Percentiles rank a stretch among this genome's conserved stretches.
phyloP scores from a whole-genome alignment of 177 flowering plant species.

The Vitis hybrid region DNA sequence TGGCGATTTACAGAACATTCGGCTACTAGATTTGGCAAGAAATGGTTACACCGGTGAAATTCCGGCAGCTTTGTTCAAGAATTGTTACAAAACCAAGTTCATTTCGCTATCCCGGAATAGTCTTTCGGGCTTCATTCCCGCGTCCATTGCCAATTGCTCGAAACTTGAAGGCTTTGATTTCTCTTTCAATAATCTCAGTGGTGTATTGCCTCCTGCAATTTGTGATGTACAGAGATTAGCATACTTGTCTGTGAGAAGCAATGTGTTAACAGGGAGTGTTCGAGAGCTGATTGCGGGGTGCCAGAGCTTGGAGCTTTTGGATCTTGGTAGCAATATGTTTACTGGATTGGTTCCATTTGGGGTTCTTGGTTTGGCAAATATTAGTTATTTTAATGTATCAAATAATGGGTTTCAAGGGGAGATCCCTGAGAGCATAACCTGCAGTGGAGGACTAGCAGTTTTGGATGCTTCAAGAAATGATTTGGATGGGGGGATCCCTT shows the following conservation, averaged over 20 bases:
- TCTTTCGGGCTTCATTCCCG: constrained; percentile 70
- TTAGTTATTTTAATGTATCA: constrained; percentile 71
- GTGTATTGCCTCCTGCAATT: constrained; percentile 54
- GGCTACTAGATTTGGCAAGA: constrained; percentile 84
- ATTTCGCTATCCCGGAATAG: constrained; percentile 70
- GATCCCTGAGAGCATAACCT: constrained; percentile 42
- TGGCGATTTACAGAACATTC: constrained; percentile 60
- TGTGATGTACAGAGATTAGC: constrained; percentile 47
- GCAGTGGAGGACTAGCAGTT: constrained; percentile 48
- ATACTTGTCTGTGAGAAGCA: constrained; percentile 68
- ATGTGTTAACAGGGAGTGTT: constrained; percentile 55
- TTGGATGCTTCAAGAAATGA: constrained; percentile 67
- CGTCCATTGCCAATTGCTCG: constrained; percentile 55
- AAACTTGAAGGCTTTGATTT: constrained; percentile 78
- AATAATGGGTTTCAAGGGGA: constrained; percentile 58
- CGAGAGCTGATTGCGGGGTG: constrained; percentile 45
- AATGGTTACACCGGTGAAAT: constrained; percentile 68
- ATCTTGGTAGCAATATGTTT: constrained; percentile 74
- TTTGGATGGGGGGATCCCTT: constrained; percentile 55
- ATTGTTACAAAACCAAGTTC: constrained; percentile 65
- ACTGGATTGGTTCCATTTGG: constrained; percentile 64
- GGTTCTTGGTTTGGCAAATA: constrained; percentile 46
- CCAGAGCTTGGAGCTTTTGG: constrained; percentile 62
- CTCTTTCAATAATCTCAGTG: constrained; percentile 70
- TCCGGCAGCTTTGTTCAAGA: constrained; percentile 60